phyloP scores from a whole-genome alignment of 192 early-diverging fungal species.

The Backusella tarrabulga region DNA sequence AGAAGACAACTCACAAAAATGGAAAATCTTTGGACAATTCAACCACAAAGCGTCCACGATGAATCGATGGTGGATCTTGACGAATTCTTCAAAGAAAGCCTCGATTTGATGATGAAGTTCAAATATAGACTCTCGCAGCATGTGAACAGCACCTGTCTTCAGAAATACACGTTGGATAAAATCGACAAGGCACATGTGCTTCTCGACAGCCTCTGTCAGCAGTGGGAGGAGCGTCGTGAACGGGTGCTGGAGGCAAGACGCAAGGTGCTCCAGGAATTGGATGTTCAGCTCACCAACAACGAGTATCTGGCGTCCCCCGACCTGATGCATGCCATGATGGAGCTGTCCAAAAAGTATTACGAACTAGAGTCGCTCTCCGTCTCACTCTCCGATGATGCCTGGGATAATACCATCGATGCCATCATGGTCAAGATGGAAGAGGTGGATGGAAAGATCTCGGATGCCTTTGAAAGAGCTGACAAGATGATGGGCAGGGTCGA shows the following conservation, averaged over 20 bases:
- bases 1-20: background rate
- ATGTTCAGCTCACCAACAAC: slow-evolving; percentile 8
- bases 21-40: slow-evolving; percentile 25
- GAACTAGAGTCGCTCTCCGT: slow-evolving; percentile 37
- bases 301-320: slow-evolving; percentile 35
- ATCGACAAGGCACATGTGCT: slow-evolving; percentile 8
- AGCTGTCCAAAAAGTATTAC: slow-evolving; percentile 48
- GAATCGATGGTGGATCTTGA: slow-evolving; percentile 24
- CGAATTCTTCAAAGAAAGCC: slow-evolving; percentile 24
- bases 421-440: slow-evolving; percentile 34
- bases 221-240: slow-evolving; percentile 16
- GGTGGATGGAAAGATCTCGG: slow-evolving; percentile 27
- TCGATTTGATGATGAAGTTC: slow-evolving; percentile 22
- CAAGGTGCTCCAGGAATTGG: slow-evolving; percentile 1
- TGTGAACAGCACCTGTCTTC: slow-evolving; percentile 18
- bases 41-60: slow-evolving; percentile 1
- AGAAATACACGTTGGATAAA: slow-evolving; percentile 24
- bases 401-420: slow-evolving; percentile 32
- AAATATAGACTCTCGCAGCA: slow-evolving; percentile 19
- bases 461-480: slow-evolving; percentile 22
- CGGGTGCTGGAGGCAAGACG: background rate
- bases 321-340: slow-evolving; percentile 38
- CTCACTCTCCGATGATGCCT: slow-evolving; percentile 10
- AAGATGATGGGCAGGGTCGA: slow-evolving; percentile 23
- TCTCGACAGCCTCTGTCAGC: slow-evolving; percentile 26